phyloP scores from a whole-genome alignment of 176 grass and related monocot genomes.

The Poa pratensis region DNA sequence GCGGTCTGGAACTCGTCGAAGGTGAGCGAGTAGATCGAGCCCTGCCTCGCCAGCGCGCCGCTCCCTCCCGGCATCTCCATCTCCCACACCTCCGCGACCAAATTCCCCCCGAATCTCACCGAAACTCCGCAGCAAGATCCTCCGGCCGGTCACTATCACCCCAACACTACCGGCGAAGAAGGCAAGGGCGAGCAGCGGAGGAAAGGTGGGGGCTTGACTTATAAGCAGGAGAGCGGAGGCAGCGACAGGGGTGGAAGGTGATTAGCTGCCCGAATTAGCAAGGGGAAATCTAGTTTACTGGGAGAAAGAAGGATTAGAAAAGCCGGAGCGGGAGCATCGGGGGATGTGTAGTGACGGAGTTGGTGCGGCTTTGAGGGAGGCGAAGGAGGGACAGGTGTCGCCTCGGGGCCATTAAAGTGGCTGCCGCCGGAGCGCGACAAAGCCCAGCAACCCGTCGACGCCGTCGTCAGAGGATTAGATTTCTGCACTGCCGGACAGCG shows the following conservation, averaged over 20 bases:
- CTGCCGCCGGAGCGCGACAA: conserved; percentile 36
- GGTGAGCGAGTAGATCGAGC: conserved; percentile 85
- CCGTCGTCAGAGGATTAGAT: conserved; percentile 28
- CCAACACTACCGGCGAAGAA: too few species aligned
- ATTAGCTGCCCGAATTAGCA: conserved; percentile 61
- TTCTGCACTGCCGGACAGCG: background rate
- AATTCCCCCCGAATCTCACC: background rate
- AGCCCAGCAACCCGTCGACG: background rate
- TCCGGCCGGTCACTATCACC: background rate
- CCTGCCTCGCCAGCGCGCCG: conserved; percentile 60
- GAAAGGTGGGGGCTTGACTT: background rate
- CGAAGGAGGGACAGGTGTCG: conserved; percentile 61
- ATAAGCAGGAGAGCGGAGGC: background rate
- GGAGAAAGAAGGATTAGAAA: background rate
- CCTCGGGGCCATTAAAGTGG: conserved; percentile 47
- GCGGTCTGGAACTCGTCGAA: conserved; percentile 88
- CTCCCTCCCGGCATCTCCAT: conserved; percentile 70
- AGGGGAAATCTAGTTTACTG: conserved; percentile 38
- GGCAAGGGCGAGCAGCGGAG: background rate
- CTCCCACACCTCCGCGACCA: conserved; percentile 3
- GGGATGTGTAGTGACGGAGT: background rate
- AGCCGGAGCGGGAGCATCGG: background rate
- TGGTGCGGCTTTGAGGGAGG: conserved; percentile 43
- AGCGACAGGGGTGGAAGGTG: conserved; percentile 27
- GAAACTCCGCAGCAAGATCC: background rate